These are phyloP conservation scores for Scheffersomyces titani DNA, from an alignment of 1,139 yeast species.

Conservation along the genomic window DNA sequence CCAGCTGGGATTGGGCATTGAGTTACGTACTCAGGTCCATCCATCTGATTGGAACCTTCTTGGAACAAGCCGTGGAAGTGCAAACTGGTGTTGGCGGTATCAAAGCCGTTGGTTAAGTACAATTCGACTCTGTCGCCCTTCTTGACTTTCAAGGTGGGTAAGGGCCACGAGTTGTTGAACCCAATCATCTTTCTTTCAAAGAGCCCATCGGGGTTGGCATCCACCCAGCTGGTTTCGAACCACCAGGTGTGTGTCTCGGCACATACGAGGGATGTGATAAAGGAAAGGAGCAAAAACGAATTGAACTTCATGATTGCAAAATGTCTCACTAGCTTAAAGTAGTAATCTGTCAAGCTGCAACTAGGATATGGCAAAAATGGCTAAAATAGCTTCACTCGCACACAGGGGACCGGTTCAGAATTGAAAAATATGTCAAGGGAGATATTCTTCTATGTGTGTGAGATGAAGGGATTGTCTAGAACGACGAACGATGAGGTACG, in stretches of 20 bases:
- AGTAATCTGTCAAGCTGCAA: neutral
- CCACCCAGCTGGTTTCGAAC: constrained; percentile 74
- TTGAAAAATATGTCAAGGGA: constrained; percentile 1
- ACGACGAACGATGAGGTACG: neutral
- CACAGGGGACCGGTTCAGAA: constrained; percentile 1
- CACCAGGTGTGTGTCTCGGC: constrained; percentile 67
- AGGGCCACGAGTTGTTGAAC: constrained; percentile 82
- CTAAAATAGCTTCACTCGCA: neutral
- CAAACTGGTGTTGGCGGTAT: constrained; percentile 66
- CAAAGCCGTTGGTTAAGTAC: constrained; percentile 68
- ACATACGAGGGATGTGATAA: constrained; percentile 16
- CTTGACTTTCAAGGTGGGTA: constrained; percentile 72
- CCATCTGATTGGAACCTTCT: constrained; percentile 70
- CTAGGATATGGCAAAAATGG: neutral
- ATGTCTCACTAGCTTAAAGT: neutral
- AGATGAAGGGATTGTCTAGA: neutral
- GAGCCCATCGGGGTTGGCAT: constrained; percentile 75
- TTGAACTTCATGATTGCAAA: constrained; percentile 17
- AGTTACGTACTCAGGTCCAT: constrained; percentile 83
- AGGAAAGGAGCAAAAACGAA: constrained; percentile 17
- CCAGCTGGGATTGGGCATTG: constrained; percentile 90
- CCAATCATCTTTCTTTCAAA: constrained; percentile 69
- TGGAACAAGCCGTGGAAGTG: constrained; percentile 95
- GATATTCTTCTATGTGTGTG: neutral
- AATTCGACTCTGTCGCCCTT: constrained; percentile 77